Percentiles rank a stretch among this genome's conserved stretches.
These are phyloP conservation scores for Hymenotorrendiella dingleyae DNA, from an alignment of 2,329 filamentous ascomycete species.

Conservation along the genomic window DNA sequence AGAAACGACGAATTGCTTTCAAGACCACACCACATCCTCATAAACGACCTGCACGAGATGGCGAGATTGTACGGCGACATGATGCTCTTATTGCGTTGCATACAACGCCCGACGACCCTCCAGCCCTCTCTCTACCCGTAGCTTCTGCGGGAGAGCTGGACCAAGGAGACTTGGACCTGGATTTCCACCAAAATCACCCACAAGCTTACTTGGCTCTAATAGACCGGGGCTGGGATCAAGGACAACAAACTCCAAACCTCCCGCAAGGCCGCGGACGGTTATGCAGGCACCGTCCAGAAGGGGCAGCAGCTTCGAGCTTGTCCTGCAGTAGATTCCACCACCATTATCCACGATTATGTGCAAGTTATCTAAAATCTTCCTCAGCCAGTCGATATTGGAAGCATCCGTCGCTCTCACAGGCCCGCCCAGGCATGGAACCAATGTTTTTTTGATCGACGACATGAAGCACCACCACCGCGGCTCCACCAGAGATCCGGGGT, in stretches of 20 bases:
- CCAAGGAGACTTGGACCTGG: background rate
- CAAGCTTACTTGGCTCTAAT: background rate
- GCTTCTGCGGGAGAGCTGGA: background rate
- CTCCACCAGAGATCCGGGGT: background rate
- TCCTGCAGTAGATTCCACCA: background rate
- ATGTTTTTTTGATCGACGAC: background rate
- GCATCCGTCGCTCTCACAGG: background rate
- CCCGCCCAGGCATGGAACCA: background rate
- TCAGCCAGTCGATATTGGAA: background rate
- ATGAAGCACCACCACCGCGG: background rate
- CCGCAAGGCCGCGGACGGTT: conserved; percentile 8
- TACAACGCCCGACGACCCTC: too few relatives aligned
- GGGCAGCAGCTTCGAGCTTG: conserved; percentile 2
- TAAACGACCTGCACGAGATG: too few relatives aligned
- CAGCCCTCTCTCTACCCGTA: too few relatives aligned
- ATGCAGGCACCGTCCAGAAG: conserved; percentile 18
- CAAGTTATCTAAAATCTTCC: background rate
- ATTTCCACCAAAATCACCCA: background rate
- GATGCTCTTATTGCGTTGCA: too few relatives aligned
- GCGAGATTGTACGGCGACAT: too few relatives aligned
- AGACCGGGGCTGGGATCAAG: background rate
- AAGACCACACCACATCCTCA: too few relatives aligned
- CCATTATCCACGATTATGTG: background rate
- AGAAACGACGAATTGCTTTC: too few relatives aligned
- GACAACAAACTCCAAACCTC: background rate